Base-by-base conservation (phyloP, 2,329 filamentous ascomycete species). In the Cladosporium sp. region DNA sequence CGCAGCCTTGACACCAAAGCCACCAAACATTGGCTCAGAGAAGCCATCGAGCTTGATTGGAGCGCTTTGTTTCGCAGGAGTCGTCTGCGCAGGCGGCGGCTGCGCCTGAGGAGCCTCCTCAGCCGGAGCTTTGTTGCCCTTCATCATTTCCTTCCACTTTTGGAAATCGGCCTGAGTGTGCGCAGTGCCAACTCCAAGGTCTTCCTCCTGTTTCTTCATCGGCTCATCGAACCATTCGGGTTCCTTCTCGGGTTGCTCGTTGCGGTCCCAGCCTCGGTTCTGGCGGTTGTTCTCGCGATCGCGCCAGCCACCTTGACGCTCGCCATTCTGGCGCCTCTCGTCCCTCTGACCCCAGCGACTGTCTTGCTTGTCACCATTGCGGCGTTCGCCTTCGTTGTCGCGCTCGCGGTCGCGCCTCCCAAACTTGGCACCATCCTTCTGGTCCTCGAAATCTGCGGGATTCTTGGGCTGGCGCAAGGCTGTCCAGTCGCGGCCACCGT, bases 131-230 rank as follows among this genome's bases (percentile, higher is more conserved):
- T 59, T 59, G 40, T 70, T 75, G 59, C 75, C 75, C 51, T 76
- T 60, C 68, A 87, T 92, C 89, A 94, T 79, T 60, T 94, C 88
- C 77, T 95, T 95, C 83, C 92, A 96, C 58, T 88, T 88, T 70
- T 94, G 85, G 67, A 96, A 94, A 58, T 96, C 91, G 63, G 94
- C 90, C 61, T 88, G 85, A 1, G 90, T 95, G 60, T 88, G 86
- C 4, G 64, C 59, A 53, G 57, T 59, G 22, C 56, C 55, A 43
- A 60, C 55, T 25, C 57, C 51, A 27, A 62, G 41, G 38, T 79
- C 73, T 60, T 85, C 82, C 45, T 88, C 85, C 52, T 85, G 84
- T 18, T 77, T 70, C 38, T 75, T 77, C 13, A 83, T 84, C 1
- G 66, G 62, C 33, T 69, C 64, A 63, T 94, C 89, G 68, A 95